Evolutionary conservation across 768 basidiomycete species (phyloP).

Genomic region (Boletales sp.): DNA sequence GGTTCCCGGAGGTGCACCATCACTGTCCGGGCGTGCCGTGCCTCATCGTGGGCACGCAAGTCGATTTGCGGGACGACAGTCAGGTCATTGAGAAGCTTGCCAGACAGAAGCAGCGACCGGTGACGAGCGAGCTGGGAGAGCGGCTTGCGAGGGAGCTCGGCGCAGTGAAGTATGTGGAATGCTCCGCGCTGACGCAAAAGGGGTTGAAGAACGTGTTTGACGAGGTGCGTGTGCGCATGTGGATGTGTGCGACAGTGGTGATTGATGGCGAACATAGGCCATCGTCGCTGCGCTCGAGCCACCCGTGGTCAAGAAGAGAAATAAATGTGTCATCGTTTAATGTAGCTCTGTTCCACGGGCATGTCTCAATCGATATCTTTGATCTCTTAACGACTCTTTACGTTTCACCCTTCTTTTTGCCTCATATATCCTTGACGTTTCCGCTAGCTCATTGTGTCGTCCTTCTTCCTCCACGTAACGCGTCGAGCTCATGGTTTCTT

Average conservation of each 20-base stretch:
- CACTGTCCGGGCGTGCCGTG: constrained; percentile 99
- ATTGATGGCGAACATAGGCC: constrained; percentile 46
- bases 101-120: constrained; percentile 94
- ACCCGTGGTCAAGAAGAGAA: constrained; percentile 81
- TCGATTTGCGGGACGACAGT: constrained; percentile 92
- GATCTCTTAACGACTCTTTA: constrained; percentile 34
- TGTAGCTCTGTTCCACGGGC: constrained; percentile 25
- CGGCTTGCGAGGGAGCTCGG: constrained; percentile 95
- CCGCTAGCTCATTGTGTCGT: constrained; percentile 19
- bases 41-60: constrained; percentile 97
- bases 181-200: constrained; percentile 98
- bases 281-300: constrained; percentile 99
- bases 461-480: constrained; percentile 17
- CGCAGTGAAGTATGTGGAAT: constrained; percentile 99
- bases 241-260: constrained; percentile 7
- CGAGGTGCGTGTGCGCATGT: constrained; percentile 61
- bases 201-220: constrained; percentile 99
- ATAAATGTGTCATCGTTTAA: constrained; percentile 85
- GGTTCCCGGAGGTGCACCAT: constrained; percentile 99
- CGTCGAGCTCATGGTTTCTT: constrained; percentile 21
- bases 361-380: constrained; percentile 29
- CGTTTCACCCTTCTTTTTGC: constrained; percentile 22
- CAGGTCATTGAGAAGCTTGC: constrained; percentile 93
- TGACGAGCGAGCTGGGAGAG: constrained; percentile 85
- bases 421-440: constrained; percentile 36